Evolutionary conservation across 805 yeast species (phyloP), one percentile per base, ranked within the genome.

Genomic region (Candida insectorum): DNA sequence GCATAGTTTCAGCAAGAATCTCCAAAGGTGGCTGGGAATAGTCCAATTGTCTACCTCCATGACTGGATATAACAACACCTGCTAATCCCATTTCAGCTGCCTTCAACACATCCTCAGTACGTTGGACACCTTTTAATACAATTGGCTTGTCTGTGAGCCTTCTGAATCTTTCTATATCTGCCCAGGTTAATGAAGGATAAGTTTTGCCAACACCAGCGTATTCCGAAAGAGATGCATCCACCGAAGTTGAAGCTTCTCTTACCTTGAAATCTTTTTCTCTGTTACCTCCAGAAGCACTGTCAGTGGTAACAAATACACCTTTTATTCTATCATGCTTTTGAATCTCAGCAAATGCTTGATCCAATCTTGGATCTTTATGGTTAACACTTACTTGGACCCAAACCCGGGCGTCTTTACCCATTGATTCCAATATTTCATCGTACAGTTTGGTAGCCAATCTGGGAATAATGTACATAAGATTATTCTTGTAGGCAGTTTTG

Each of bases 31-130:
- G 76, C 11, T 85, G 71, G 1, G 94, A 67, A 48, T 75, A 83
- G 59, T 86, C 96, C 37, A 86, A 62, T 57, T 85, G 95, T 38
- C 95, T 69, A 28, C 95, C 95, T 42, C 95, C 95, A 58, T 85
- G 95, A 52, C 86, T 86, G 2, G 94, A 84, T 33, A 85, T 49
- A 3, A 86, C 86, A 14, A 86, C 80, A 26, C 89, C 95, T 26
- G 77, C 75, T 21, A 74, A 73, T 5, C 89, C 89, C 45, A 70
- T 57, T 45, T 83, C 81, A 5, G 76, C 77, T 0, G 95, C 95
- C 46, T 62, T 58, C 15, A 85, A 53, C 0, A 82, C 87, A 51
- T 86, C 95, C 40, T 83, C 93, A 28, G 75, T 75, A 16, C 89
- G 62, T 56, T 85, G 94, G 12, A 86, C 79, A 39, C 96, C 95